Percentiles rank a stretch among this genome's conserved stretches.
Conservation (phyloP, 2,329 filamentous ascomycete genomes). For the Penicillium sp. region DNA sequence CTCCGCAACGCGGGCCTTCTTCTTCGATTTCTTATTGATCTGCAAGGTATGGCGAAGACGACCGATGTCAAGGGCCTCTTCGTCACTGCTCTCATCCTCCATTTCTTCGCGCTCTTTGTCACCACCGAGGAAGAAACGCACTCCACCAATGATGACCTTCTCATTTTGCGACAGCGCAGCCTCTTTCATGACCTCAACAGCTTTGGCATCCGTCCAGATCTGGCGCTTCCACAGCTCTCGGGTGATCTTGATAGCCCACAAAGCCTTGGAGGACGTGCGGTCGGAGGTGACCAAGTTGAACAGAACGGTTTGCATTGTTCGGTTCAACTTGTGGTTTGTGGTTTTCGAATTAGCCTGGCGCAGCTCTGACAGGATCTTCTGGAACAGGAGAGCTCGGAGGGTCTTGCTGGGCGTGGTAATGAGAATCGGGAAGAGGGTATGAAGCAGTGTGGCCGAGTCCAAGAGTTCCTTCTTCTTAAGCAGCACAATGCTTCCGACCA, state of each 20-base stretch:
- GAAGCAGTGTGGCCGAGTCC: conserved; percentile 79
- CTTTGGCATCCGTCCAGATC: conserved; percentile 91
- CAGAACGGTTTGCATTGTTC: conserved; percentile 87
- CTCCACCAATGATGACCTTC: conserved; percentile 84
- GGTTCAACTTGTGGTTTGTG: conserved; percentile 90
- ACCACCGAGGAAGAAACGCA: conserved; percentile 92
- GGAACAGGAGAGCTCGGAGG: conserved; percentile 78
- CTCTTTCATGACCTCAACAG: conserved; percentile 98
- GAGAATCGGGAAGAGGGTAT: conserved; percentile 91
- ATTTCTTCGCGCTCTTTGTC: conserved; percentile 94
- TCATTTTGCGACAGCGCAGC: conserved; percentile 86
- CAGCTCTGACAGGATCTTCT: conserved; percentile 89
- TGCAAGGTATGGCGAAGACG: conserved; percentile 81
- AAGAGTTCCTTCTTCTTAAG: conserved; percentile 89
- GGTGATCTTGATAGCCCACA: conserved; percentile 96
- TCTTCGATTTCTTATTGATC: conserved; percentile 97
- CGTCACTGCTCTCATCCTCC: conserved; percentile 85
- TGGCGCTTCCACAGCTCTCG: conserved; percentile 95
- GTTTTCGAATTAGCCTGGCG: conserved; percentile 83
- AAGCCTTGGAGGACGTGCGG: conserved; percentile 76
- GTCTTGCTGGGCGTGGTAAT: conserved; percentile 91
- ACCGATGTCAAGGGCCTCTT: conserved; percentile 71
- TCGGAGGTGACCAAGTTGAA: conserved; percentile 91
- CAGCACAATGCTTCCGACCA: conserved; percentile 86
- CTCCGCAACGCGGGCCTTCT: conserved; percentile 76